Percentiles rank a stretch among this genome's conserved stretches.
Evolutionary conservation across 2,329 filamentous ascomycete genomes (phyloP).

Genomic region (Cordyceps cicadae): DNA sequence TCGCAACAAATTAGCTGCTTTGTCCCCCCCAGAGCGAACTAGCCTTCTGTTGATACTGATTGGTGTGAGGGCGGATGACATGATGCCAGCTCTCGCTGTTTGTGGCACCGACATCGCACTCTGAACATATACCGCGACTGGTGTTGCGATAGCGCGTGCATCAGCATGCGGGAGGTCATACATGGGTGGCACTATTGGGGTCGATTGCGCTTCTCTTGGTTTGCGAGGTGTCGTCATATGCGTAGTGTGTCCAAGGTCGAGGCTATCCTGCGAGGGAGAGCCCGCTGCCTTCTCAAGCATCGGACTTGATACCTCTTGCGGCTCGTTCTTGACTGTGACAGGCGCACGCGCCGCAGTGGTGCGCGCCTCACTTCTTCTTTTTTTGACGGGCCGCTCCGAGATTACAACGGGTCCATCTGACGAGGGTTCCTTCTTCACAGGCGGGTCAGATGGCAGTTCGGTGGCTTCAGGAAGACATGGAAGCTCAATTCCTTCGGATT

Average conservation of each 20-base stretch:
- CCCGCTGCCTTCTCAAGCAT: constrained; percentile 15
- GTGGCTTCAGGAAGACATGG: constrained; percentile 16
- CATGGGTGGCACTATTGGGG: constrained; percentile 9
- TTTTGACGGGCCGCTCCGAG: constrained; percentile 40
- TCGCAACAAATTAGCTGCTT: constrained; percentile 11
- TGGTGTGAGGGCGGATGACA: constrained; percentile 28
- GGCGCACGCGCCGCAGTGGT: constrained; percentile 18
- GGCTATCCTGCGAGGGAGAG: constrained; percentile 41
- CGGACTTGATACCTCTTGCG: constrained; percentile 22
- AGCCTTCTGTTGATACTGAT: constrained; percentile 27
- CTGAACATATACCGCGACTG: constrained; percentile 16
- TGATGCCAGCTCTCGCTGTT: constrained; percentile 14
- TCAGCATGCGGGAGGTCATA: background rate
- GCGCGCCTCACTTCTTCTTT: constrained; percentile 32
- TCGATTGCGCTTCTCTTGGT: constrained; percentile 20
- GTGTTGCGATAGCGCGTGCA: constrained; percentile 4
- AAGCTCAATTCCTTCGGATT: constrained; percentile 18
- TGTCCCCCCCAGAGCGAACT: constrained; percentile 18
- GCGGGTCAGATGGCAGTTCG: constrained; percentile 8
- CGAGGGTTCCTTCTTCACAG: constrained; percentile 44
- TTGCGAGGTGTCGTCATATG: constrained; percentile 30
- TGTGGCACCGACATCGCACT: constrained; percentile 15
- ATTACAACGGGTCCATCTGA: constrained; percentile 45
- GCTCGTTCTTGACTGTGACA: constrained; percentile 36
- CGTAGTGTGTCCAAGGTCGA: constrained; percentile 42